These are phyloP conservation scores for Eutreptiella sp. DNA, from an alignment of 208 protist species.

Conservation along the genomic window DNA sequence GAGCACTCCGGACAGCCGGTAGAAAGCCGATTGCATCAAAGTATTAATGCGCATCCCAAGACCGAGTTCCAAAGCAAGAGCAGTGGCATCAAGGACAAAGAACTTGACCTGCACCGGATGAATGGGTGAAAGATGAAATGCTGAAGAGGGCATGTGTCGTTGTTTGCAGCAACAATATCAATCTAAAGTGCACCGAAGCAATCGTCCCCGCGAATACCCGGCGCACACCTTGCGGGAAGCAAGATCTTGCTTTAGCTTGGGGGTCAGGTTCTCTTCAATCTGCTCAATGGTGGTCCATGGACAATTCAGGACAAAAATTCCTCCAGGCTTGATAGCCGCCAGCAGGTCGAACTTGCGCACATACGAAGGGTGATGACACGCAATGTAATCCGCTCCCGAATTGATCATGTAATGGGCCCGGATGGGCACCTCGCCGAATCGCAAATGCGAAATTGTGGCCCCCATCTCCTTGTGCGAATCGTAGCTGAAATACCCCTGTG, in stretches of 20 bases:
- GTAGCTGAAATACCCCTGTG: conserved; percentile 64
- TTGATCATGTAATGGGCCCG: conserved; percentile 47
- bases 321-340: conserved; percentile 28
- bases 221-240: too few relatives aligned
- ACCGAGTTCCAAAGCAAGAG: neutral
- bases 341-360: conserved; percentile 47
- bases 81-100: conserved; percentile 26
- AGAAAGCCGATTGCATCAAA: conserved; percentile 28
- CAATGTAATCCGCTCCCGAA: conserved; percentile 50
- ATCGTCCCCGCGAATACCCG: too few relatives aligned
- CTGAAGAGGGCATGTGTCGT: too few relatives aligned
- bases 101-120: conserved; percentile 35
- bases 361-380: conserved; percentile 48
- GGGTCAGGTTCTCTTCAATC: conserved; percentile 39
- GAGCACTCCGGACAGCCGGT: conserved; percentile 19
- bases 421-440: conserved; percentile 56
- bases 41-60: conserved; percentile 15
- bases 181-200: too few relatives aligned
- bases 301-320: conserved; percentile 54
- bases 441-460: conserved; percentile 55
- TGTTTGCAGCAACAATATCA: too few relatives aligned
- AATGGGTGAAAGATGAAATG: too few relatives aligned
- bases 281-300: conserved; percentile 30
- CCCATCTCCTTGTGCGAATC: conserved; percentile 57
- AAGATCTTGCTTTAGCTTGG: conserved; percentile 35